Base-by-base conservation (phyloP, 169 alveolate genomes). In the Perkinsus olseni region DNA sequence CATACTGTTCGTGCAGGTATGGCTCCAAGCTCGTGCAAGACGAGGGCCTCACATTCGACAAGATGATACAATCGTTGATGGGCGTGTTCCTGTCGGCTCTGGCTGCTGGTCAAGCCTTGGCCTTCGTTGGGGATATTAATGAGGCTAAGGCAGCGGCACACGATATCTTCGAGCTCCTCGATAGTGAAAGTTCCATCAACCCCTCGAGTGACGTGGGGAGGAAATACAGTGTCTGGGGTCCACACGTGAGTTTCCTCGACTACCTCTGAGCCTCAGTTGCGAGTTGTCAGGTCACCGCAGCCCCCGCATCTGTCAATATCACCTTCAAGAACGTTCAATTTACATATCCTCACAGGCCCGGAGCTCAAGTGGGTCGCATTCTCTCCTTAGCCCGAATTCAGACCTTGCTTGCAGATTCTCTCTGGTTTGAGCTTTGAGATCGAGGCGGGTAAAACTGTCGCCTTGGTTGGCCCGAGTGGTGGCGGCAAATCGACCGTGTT, bases 401-500 rank as follows among this genome's bases (percentile, higher is more conserved):
- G 62, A 45, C 17, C 62, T 17, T 39, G 38, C 40, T 36, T 40
- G 91, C 82, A 51, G 91, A 51, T 91, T 28, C 74, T 92, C 50
- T 38, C 91, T 0, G 94, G 91, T 38, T 39, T 94, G 74, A 92
- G 92, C 91, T 50, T 93, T 37, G 38, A 91, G 39, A 91, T 93
- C 31, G 82, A 39, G 4, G 92, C 94, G 20, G 96, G 96, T 38
- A 11, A 92, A 91, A 92, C 92, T 38, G 94, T 92, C 36, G 95
- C 95, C 28, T 10, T 95, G 34, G 94, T 92, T 31, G 96, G 96
- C 24, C 92, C 92, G 38, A 51, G 93, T 20, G 99, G 97, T 31
- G 93, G 96, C 20, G 97, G 97, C 39, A 96, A 96, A 94, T 94
- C 97, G 11, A 96, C 97, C 0, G 91, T 96, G n/a, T 91, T 95